A percentile compares a stretch with the other conserved stretches of the same genome.
Conservation (phyloP, 768 basidiomycete species). For the Clitopilus hobsonii region DNA sequence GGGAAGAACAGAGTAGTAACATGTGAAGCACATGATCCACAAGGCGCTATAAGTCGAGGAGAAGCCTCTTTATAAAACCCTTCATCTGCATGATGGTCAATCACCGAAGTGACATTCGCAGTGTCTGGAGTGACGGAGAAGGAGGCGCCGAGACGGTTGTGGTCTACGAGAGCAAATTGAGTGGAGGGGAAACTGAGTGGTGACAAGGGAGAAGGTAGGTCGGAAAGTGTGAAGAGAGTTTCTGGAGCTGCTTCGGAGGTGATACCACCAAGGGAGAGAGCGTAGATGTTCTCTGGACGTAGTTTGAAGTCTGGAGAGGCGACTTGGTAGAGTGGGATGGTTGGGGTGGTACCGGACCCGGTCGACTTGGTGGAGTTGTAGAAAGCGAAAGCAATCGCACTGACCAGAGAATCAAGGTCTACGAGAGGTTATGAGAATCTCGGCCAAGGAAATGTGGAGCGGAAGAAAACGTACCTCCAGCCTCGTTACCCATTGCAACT, state of each 20-base stretch:
- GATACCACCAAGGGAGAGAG: conserved; percentile 58
- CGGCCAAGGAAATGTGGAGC: background rate
- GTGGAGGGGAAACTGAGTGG: conserved; percentile 37
- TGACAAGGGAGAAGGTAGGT: conserved; percentile 35
- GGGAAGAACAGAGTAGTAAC: conserved; percentile 24
- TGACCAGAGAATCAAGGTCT: conserved; percentile 92
- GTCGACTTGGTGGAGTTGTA: conserved; percentile 49
- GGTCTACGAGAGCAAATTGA: conserved; percentile 83
- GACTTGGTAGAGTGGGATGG: conserved; percentile 73
- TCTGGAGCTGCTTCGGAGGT: conserved; percentile 32
- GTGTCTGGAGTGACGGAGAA: conserved; percentile 36
- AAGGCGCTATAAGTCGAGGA: conserved; percentile 64
- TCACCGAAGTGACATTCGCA: conserved; percentile 62
- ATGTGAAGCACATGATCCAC: conserved; percentile 78
- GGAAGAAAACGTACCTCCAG: conserved; percentile 72
- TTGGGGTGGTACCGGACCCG: conserved; percentile 29
- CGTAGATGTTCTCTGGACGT: conserved; percentile 84
- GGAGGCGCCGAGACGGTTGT: conserved; percentile 60
- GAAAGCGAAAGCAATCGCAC: conserved; percentile 82
- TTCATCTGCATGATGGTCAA: conserved; percentile 95
- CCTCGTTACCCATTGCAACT: conserved; percentile 93
- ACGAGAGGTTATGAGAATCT: background rate
- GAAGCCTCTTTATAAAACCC: conserved; percentile 52
- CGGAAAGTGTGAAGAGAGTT: conserved; percentile 64
- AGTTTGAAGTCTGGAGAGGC: conserved; percentile 64